Evolutionary conservation across 345 rosid species (phyloP).

Genomic region (Eucalyptus tenuipes): DNA sequence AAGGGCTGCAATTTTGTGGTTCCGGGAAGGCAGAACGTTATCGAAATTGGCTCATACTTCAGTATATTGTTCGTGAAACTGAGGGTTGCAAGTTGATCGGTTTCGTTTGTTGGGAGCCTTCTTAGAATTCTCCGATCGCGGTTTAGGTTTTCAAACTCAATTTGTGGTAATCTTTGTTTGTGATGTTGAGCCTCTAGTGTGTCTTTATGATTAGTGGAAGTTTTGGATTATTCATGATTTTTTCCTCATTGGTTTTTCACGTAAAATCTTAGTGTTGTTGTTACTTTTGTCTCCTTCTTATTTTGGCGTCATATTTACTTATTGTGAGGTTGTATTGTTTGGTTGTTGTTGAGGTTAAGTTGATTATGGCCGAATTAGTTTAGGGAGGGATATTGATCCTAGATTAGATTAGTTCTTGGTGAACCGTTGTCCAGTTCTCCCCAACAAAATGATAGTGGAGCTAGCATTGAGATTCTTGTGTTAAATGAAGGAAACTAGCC

Average conservation of each 20-base stretch:
- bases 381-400: background rate
- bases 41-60: background rate
- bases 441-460: background rate
- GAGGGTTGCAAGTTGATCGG: accelerated
- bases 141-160: no score
- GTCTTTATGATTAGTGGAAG: background rate
- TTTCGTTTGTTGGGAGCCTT: no score
- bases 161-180: no score
- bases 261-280: background rate
- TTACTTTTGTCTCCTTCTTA: background rate
- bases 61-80: accelerated
- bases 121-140: accelerated
- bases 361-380: background rate
- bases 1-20: background rate
- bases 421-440: accelerated
- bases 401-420: background rate
- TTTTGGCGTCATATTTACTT: no score
- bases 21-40: background rate
- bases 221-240: no score
- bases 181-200: no score
- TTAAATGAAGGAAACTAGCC: background rate
- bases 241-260: accelerated
- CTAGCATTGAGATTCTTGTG: background rate
- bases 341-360: background rate
- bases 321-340: accelerated